Base-by-base conservation (phyloP, 73 alveolate species). In the Symbiodinium natans region DNA sequence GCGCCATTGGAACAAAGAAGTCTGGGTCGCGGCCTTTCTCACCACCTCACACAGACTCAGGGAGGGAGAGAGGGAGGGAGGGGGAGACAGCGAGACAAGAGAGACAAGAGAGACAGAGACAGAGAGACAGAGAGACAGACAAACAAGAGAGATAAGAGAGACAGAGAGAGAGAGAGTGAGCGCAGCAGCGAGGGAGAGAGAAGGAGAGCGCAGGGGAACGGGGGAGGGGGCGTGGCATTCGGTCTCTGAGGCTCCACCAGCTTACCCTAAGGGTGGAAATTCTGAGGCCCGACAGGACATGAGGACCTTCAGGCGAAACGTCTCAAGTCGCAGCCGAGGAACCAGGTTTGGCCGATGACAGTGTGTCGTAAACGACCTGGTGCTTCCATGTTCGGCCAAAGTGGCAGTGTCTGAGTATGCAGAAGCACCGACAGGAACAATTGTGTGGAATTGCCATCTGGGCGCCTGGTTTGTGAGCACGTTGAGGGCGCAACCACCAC, bases 401-500 rank as follows among this genome's bases (percentile, higher is more conserved):
- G 1, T 17, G 21, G 29, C 21, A 52, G 68, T 21, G 13, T 21
- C n/a, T 52, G n/a, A 21, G 19, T 48, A 48, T 25, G 63, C 4
- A 0, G 1, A 46, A 0, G 59, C 59, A 46, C 9, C 9, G 59
- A 46, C n/a, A n/a, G n/a, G n/a, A n/a, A 11, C 56, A 8, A 5
- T 5, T 36, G 38, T 68, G 40, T 29, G 17, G 40, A 31, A 13
- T 19, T 71, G 82, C 33, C 13, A 29, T 29, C 38, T 31, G 38
- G 38, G 15, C 0, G 10, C 82, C 38, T 77, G 54, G 56, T 82
- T 82, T 11, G 56, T 29, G 71, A 92, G 46, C 63, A 92, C 98
- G 21, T 92, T 92, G 68, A 92, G 68, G n/a, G 92, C 98, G 41
- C 98, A 92, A 41, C 98, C 98, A 27, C 98, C 98, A 17, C 48